Evolutionary conservation across 345 rosid species (phyloP).

Genomic region (Eucalyptus sp.): DNA sequence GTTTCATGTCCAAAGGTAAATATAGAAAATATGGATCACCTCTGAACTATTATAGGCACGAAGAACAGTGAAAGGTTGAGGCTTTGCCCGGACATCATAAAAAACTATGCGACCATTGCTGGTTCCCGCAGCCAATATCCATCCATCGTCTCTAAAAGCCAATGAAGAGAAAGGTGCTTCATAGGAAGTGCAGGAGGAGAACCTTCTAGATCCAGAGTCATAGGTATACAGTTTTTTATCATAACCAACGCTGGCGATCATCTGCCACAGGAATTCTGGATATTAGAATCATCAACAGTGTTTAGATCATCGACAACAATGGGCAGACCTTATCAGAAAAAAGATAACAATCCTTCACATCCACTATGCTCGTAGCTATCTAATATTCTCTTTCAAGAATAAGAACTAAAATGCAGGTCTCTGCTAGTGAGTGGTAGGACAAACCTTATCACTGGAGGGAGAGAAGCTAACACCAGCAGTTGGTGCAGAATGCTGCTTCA

Average conservation of each 20-base stretch:
- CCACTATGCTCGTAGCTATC: not conserved
- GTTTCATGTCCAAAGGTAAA: not conserved
- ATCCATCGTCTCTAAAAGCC: conserved; percentile 91
- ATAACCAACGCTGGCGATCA: conserved; percentile 87
- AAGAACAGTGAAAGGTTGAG: conserved; percentile 81
- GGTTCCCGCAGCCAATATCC: conserved; percentile 89
- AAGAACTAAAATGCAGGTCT: not conserved
- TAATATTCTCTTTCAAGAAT: not conserved
- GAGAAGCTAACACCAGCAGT: conserved; percentile 92
- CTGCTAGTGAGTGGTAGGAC: not conserved
- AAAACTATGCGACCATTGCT: conserved; percentile 86
- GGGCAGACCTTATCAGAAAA: not conserved
- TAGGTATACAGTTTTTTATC: conserved; percentile 90
- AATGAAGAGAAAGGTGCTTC: conserved; percentile 98
- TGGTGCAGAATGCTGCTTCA: conserved; percentile 97
- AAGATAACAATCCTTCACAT: not conserved
- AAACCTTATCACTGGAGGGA: conserved; percentile 93
- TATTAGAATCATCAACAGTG: not conserved
- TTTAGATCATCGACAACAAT: not conserved
- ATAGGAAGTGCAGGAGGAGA: conserved; percentile 59
- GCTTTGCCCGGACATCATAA: conserved; percentile 89
- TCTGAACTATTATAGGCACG: conserved; percentile 85
- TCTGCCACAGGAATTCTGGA: conserved; percentile 31
- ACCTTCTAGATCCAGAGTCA: conserved; percentile 77
- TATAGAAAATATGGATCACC: conserved; percentile 27